phyloP scores from a whole-genome alignment of 371 early-diverging fungal genomes.

The Syncephalastrum sp. region DNA sequence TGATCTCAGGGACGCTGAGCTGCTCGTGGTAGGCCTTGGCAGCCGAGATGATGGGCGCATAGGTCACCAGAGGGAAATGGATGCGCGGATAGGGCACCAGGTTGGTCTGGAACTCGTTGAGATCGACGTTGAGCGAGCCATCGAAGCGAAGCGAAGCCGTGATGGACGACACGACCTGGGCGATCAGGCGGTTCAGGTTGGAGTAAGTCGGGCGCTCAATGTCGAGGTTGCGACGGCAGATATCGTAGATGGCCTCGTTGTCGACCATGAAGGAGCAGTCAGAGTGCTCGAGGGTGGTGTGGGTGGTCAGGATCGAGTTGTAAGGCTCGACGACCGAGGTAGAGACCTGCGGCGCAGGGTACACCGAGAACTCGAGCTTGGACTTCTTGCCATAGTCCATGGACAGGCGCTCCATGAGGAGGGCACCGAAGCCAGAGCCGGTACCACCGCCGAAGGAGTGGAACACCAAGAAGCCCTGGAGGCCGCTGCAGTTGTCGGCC shows the following conservation, averaged over 20 bases:
- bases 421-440: constrained; percentile 98
- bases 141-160: constrained; percentile 99
- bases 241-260: constrained; percentile 96
- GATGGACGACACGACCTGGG: constrained; percentile 99
- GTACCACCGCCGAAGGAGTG: constrained; percentile 99
- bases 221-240: constrained; percentile 97
- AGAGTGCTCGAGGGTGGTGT: constrained; percentile 95
- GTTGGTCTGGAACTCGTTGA: constrained; percentile 97
- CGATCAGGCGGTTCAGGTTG: constrained; percentile 97
- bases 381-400: constrained; percentile 98
- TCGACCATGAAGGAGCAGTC: constrained; percentile 93
- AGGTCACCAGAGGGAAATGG: constrained; percentile 93
- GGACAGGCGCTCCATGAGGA: constrained; percentile 94
- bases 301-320: constrained; percentile 95
- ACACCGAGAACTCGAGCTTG: constrained; percentile 98
- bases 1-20: constrained; percentile 86
- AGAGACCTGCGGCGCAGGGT: constrained; percentile 98
- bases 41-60: constrained; percentile 89
- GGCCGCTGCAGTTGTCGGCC: constrained; percentile 97
- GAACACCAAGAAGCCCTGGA: constrained; percentile 97
- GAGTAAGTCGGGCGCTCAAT: constrained; percentile 96
- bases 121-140: constrained; percentile 93
- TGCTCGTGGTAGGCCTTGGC: constrained; percentile 92
- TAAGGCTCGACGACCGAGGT: constrained; percentile 98
- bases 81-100: constrained; percentile 95